A percentile compares a stretch with the other conserved stretches of the same genome.
These are phyloP conservation scores for Lachnellula hyalina DNA, from an alignment of 2,329 filamentous ascomycete genomes.

Conservation along the genomic window DNA sequence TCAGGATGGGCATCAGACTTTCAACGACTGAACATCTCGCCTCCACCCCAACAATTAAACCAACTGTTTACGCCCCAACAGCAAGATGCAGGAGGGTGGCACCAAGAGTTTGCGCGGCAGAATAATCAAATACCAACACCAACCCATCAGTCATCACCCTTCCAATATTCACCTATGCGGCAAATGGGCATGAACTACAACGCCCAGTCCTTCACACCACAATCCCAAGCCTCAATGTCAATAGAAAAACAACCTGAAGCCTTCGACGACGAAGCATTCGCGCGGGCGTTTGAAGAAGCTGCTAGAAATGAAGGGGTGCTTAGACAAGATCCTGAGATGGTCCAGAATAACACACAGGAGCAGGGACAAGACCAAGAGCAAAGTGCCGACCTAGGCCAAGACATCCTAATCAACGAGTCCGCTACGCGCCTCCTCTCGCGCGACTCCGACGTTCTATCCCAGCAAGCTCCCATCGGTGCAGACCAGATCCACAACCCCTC, in stretches of 20 bases:
- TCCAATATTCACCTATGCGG: constrained; percentile 14
- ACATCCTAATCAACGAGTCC: constrained; percentile 25
- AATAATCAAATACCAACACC: constrained; percentile 22
- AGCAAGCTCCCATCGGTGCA: constrained; percentile 29
- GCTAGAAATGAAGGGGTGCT: constrained; percentile 19
- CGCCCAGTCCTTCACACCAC: constrained; percentile 1
- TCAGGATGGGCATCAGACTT: constrained; percentile 37
- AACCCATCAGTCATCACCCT: constrained; percentile 6
- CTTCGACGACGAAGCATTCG: constrained; percentile 52
- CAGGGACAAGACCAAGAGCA: not conserved
- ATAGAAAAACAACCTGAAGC: constrained; percentile 32
- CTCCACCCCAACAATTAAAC: constrained; percentile 26
- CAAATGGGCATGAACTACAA: constrained; percentile 8
- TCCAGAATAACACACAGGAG: constrained; percentile 1
- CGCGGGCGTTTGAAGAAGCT: constrained; percentile 43
- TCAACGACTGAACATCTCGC: constrained; percentile 41
- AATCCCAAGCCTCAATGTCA: constrained; percentile 10
- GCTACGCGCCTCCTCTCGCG: constrained; percentile 13
- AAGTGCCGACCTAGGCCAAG: constrained; percentile 12
- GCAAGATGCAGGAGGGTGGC: constrained; percentile 41
- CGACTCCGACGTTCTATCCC: constrained; percentile 9
- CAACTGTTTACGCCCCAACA: constrained; percentile 24
- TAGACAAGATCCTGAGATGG: constrained; percentile 3
- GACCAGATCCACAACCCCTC: constrained; percentile 28
- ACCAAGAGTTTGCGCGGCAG: constrained; percentile 49